Evolutionary conservation across 495 filamentous ascomycete species (phyloP), one percentile per base, ranked within the genome.

Genomic region (Aspergillus panamensis): DNA sequence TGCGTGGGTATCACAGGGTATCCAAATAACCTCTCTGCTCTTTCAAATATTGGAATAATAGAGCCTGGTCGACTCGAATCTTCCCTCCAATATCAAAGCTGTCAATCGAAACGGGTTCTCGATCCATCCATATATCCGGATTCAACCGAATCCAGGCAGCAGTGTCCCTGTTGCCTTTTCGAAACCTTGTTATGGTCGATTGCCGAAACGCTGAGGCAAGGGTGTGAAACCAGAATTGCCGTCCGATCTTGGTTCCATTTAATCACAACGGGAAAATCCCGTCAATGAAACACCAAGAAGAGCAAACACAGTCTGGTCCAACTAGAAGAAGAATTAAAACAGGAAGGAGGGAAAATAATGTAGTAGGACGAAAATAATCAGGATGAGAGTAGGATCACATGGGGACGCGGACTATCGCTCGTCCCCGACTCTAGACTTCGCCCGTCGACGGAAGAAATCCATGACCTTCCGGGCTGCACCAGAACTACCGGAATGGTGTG

Each of bases 361-460:
- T 48, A 56, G 31, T 17, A 35, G 55, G 37, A 14, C 29, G 51
- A 39, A 6, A 45, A 45, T 9, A 16, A 19, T 19, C 9, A 25
- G n/a, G 32, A 51, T 50, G 49, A 37, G 47, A 57, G 8, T 42
- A 43, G 19, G 19, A 37, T 50, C 47, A 49, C 21, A 49, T 29
- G 47, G 7, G 20, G n/a, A 20, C 29, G 14, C 17, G 25, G 13
- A 48, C 72, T 69, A 79, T 53, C 74, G 73, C 42, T 80, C 78
- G 40, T 87, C 86, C 39, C 84, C 86, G 55, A 78, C 84, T 57
- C 87, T 74, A 48, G 87, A 90, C 70, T 85, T 91, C 32, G 90
- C 90, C 59, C 92, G 82, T 67, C 92, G 78, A 65, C 94, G 82
- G 77, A 98, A 98, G 72, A 96, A 94, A 73, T 97, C 94, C 94